Evolutionary conservation across 164 flowering plant genomes (phyloP), one percentile per base, ranked within the genome.

Genomic region (Tinospora cordifolia): DNA sequence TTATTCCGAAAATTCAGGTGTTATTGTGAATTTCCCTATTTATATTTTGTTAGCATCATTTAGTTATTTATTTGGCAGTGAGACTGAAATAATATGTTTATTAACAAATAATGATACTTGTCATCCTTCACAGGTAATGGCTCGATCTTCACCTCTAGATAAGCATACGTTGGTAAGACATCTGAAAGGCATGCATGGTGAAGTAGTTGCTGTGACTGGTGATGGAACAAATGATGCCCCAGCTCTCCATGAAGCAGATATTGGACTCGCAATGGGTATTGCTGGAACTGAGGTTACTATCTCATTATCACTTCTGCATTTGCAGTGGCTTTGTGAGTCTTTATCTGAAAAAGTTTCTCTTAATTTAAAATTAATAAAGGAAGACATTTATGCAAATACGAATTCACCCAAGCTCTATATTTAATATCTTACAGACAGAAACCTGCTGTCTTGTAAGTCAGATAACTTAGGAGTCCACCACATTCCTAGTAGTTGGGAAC

Each of bases 261-360:
- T 92, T 65, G 98, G 98, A 49, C 90, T 92, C 63, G 98, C 98
- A 27, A 92, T 90, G 98, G 98, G 96, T 74, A 90, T 92, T 79
- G 85, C 98, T 79, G 98, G 98, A 72, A 92, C 98, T 65, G 98
- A 92, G 96, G 98, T 92, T n/a, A n/a, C n/a, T n/a, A n/a, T n/a
- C n/a, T n/a, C n/a, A n/a, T n/a, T n/a, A n/a, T n/a, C n/a, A n/a
- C n/a, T 8, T 3, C 0, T 2, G 24, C 1, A 14, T 54, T 54
- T 19, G 11, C 54, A 47, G 13, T 15, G 54, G 17, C 3, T 47
- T 47, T 47, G 51, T 46, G 10, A n/a, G 51, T 15, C 51, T 0
- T 9, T 9, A 46, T 46, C 10, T 46, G 51, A 1, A 9, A 3
- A 46, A 46, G 51, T 11, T 46, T 46, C 51, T 15, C 3, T 46